Conservation (phyloP, 2,329 filamentous ascomycete species). For the Neodidymelliopsis sp. region DNA sequence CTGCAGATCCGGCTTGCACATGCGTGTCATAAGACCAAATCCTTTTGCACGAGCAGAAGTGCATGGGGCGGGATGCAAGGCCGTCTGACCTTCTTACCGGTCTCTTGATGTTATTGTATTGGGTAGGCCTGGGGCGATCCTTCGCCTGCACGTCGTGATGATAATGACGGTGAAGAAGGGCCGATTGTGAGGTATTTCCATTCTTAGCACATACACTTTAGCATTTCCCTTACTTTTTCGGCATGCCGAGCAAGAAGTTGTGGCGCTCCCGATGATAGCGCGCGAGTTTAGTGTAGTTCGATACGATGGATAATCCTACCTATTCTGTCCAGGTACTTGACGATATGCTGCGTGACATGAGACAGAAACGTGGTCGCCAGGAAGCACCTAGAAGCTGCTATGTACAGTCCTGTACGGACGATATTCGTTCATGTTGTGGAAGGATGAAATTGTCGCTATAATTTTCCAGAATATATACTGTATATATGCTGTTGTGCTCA, state of each 20-base stretch:
- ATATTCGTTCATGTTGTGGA: no score
- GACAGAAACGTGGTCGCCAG: no score
- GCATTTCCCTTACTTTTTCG: constrained; percentile 1
- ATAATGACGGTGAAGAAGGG: constrained; percentile 18
- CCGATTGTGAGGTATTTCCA: constrained; percentile 10
- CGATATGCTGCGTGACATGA: constrained; percentile 6
- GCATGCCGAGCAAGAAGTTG: constrained; percentile 11
- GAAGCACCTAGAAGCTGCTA: no score
- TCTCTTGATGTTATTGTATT: background rate
- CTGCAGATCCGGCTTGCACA: background rate
- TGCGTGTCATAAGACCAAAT: background rate
- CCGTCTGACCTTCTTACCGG: background rate
- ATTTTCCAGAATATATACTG: no score
- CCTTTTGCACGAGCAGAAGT: background rate
- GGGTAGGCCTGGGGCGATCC: background rate
- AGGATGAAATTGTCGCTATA: no score
- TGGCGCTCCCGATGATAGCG: constrained; percentile 5
- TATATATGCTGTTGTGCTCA: no score
- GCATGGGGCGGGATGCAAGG: constrained; percentile 7
- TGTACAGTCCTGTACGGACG: no score
- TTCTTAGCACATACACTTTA: constrained; percentile 18
- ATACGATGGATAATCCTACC: constrained; percentile 5
- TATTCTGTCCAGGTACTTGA: background rate
- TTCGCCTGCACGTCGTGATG: background rate
- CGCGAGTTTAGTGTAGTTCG: constrained; percentile 6